Evolutionary conservation across 176 grass and related monocot genomes (phyloP).

Genomic region (Hyparrhenia diplandra): DNA sequence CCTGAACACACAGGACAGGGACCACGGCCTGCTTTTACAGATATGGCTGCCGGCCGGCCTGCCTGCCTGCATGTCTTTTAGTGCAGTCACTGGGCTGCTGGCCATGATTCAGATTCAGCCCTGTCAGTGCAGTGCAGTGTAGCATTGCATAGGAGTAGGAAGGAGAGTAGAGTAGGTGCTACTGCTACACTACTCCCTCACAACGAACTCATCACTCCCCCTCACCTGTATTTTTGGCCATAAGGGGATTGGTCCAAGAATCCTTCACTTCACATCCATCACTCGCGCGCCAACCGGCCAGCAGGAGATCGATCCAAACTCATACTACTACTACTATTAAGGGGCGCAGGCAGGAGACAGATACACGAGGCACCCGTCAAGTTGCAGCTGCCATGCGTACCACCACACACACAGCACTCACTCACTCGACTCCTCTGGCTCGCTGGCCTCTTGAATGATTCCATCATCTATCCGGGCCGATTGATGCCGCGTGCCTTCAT

Average conservation of each 20-base stretch:
- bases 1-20: too few relatives aligned
- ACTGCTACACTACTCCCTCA: background rate
- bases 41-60: too few relatives aligned
- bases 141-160: background rate
- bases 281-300: background rate
- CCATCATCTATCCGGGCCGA: background rate
- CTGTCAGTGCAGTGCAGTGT: background rate
- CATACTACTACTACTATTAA: too few relatives aligned
- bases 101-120: background rate
- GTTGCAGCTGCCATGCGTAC: background rate
- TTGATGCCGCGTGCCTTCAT: background rate
- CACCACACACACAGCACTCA: too few relatives aligned
- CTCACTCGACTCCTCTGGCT: too few relatives aligned
- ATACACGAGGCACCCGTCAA: background rate
- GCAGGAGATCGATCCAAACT: background rate
- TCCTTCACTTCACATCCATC: background rate
- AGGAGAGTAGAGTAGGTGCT: too few relatives aligned
- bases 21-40: too few relatives aligned
- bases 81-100: background rate
- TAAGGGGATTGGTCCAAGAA: conserved; percentile 16
- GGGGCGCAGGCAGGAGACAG: too few relatives aligned
- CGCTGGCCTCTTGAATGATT: background rate
- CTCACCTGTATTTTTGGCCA: background rate
- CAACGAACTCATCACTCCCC: background rate
- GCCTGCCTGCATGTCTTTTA: conserved; percentile 32